Evolutionary conservation across 1,284 basidiomycete species (phyloP), one percentile per base, ranked within the genome.

Genomic region (Rhodotorula sp.): DNA sequence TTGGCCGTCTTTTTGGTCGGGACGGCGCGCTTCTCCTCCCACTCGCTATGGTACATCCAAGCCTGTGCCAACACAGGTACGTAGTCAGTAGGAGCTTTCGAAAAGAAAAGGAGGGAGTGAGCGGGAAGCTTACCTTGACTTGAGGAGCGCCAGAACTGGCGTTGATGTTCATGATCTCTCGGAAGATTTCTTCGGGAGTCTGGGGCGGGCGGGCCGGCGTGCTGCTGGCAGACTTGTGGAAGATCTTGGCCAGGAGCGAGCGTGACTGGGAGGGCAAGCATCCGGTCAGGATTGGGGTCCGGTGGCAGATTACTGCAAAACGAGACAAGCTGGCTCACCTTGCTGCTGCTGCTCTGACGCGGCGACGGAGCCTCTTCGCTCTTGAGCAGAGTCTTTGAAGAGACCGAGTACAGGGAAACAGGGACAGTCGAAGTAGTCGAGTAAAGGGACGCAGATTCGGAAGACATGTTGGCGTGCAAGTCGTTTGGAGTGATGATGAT

Each of bases 131-230:
- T 24, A 67, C 69, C 55, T 70, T 66, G 22, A 67, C 69, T 5
- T 55, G 56, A 1, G 62, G 66, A 6, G 56, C n/a, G 48, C 69
- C 69, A 55, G 67, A 66, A 18, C 30, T 29, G 20, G 69, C 69
- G 66, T 70, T 67, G 26, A 70, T 48, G 8, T 48, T 42, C 62
- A 70, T 64, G 62, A 67, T 64, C 30, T 70, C 46, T 26, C 57
- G 37, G 44, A 70, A 61, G 15, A 58, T 37, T 15, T 60, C 62
- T 37, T 63, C 46, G 1, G 64, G 51, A 29, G 56, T 17, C 37
- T 33, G 30, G 12, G 10, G 24, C 5, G 55, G n/a, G 1, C 46
- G 22, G 20, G 22, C 18, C 5, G 56, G 2, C 20, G 42, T 8
- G 22, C 26, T 6, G 17, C n/a, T 46, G 12, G 17, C 17, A 15